Conservation (phyloP, 129 eudicot species). For the Silybum marianum region DNA sequence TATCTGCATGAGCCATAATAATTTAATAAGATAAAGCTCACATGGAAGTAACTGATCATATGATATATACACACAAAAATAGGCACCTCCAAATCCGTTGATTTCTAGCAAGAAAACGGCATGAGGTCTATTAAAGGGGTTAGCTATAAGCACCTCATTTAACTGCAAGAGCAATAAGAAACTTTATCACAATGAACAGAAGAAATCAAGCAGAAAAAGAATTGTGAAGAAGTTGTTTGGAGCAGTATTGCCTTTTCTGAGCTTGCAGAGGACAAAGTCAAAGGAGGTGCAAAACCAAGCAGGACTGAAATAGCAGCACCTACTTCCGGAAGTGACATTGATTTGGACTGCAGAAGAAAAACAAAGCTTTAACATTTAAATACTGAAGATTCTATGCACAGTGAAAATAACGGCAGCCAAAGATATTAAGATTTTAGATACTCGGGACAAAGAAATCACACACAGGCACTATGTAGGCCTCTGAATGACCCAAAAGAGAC, state of each 20-base stretch:
- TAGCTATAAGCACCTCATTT: conserved; percentile 77
- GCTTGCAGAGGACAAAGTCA: conserved; percentile 63
- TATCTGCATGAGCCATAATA: conserved; percentile 37
- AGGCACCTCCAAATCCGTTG: conserved; percentile 66
- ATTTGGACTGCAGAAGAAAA: conserved; percentile 48
- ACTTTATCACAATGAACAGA: conserved; percentile 6
- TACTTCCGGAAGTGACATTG: conserved; percentile 66
- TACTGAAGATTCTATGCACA: background rate
- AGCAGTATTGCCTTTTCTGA: conserved; percentile 62
- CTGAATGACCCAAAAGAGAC: background rate
- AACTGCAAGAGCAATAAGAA: conserved; percentile 53
- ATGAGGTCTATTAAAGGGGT: conserved; percentile 83
- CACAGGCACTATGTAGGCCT: background rate
- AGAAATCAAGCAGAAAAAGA: background rate
- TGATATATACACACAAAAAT: background rate
- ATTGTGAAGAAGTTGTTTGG: background rate
- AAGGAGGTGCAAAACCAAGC: conserved; percentile 82
- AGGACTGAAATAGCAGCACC: conserved; percentile 82
- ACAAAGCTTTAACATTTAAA: background rate
- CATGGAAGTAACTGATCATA: background rate
- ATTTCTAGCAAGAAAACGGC: conserved; percentile 73
- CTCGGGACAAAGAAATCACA: background rate
- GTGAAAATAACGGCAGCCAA: background rate
- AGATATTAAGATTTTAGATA: background rate
- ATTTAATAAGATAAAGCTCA: background rate